Conservation (phyloP, 1,284 basidiomycete genomes). For the Sanghuangporus weigelae region DNA sequence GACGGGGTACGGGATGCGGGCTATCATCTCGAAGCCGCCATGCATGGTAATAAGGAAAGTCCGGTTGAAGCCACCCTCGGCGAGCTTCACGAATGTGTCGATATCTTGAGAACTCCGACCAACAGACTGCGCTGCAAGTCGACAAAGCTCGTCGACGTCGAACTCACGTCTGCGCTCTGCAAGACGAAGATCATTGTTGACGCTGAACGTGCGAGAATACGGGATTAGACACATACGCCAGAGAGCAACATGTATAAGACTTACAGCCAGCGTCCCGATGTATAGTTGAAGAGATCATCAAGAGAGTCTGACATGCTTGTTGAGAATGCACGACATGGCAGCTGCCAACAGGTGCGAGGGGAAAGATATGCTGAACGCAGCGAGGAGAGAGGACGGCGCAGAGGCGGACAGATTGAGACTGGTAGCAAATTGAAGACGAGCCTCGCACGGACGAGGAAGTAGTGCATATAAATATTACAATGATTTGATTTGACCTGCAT, state of each 20-base stretch:
- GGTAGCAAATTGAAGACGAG: too few relatives aligned
- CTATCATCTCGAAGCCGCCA: constrained; percentile 39
- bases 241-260: constrained; percentile 15
- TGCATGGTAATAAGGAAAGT: constrained; percentile 42
- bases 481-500: too few relatives aligned
- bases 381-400: too few relatives aligned
- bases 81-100: constrained; percentile 34
- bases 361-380: background rate
- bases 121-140: constrained; percentile 23
- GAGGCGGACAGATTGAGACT: too few relatives aligned
- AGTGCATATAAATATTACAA: background rate
- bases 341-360: background rate
- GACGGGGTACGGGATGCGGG: constrained; percentile 43
- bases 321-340: constrained; percentile 5
- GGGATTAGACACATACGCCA: constrained; percentile 18
- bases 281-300: constrained; percentile 37
- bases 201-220: constrained; percentile 13
- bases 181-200: constrained; percentile 19
- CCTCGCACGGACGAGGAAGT: background rate
- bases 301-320: constrained; percentile 25
- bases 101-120: constrained; percentile 30
- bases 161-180: constrained; percentile 20
- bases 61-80: constrained; percentile 41
- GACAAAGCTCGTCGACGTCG: constrained; percentile 21
- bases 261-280: constrained; percentile 28